Evolutionary conservation across 345 rosid species (phyloP), one percentile per base, ranked within the genome.

Genomic region (Hirschfeldia incana): DNA sequence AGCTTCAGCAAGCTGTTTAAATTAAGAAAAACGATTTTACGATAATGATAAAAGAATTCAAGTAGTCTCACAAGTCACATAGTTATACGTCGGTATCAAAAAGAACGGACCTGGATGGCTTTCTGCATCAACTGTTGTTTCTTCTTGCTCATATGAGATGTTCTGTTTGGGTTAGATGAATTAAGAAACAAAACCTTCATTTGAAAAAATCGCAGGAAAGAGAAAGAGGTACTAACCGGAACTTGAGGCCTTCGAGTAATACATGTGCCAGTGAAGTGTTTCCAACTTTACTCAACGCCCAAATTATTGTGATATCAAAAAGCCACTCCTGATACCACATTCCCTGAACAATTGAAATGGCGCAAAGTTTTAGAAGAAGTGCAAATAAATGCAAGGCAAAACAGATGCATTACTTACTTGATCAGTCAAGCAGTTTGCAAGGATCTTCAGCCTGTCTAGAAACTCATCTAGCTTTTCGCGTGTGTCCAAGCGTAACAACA

Each of bases 321-420:
- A 86, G 93, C 94, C 91, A 94, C 62, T 88, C 94, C 2, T 85
- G 53, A 76, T 87, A 78, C 98, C 98, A 92, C 79, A 75, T 75
- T 49, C 67, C 83, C 98, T 94, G 78, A 69, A 69, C 8, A 62
- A 51, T 6, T 15, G 12, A 34, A 69, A 15, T 61, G 28, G 36
- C 64, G 2, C 36, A 73, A 60, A 28, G 6, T 79, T 67, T 8
- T 7, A 55, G 8, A 39, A 44, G 10, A 2, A 21, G 16, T 67
- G 16, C 8, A 32, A 33, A n/a, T 3, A 26, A 49, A 73, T 49
- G 44, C 3, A 61, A 46, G 21, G 32, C 4, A 39, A 59, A 57
- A 60, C 1, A 44, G 3, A 49, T n/a, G 27, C 28, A 13, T 27
- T 26, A 79, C 91, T 86, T 69, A 89, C 98, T 73, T 83, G 75